Percentiles rank a stretch among this genome's conserved stretches.
Conservation (phyloP, 257 asterid species). For the Solanum rostratum region DNA sequence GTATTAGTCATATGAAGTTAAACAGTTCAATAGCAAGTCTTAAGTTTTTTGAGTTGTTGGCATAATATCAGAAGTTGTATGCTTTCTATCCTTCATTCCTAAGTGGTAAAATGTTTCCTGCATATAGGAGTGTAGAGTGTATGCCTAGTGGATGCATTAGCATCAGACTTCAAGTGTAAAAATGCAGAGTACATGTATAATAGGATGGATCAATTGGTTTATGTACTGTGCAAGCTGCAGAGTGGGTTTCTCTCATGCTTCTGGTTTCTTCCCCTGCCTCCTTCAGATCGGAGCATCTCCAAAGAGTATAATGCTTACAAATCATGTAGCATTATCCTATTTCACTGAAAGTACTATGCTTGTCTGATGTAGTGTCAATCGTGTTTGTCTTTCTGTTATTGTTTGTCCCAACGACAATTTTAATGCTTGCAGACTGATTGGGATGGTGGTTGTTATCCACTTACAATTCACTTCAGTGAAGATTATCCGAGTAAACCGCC, state of each 20-base stretch:
- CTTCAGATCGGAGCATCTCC: neutral
- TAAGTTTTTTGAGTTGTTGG: neutral
- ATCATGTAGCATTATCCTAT: neutral
- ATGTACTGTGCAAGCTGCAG: neutral
- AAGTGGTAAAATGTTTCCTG: neutral
- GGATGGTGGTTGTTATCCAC: slow-evolving; percentile 39
- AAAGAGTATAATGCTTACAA: neutral
- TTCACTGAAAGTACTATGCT: neutral
- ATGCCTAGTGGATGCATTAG: neutral
- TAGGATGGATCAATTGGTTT: neutral
- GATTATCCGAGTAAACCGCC: slow-evolving; percentile 51
- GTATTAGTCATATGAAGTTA: neutral
- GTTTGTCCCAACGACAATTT: neutral
- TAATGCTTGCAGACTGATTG: slow-evolving; percentile 35
- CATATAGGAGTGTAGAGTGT: neutral
- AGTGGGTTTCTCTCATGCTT: neutral
- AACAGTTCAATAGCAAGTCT: neutral
- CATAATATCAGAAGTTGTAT: neutral
- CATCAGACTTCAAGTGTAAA: neutral
- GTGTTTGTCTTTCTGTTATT: neutral
- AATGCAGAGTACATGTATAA: neutral
- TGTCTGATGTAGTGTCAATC: neutral
- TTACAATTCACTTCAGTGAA: slow-evolving; percentile 35
- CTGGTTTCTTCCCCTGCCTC: neutral
- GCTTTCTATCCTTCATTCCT: neutral